Evolutionary conservation across 768 basidiomycete species (phyloP).

Genomic region (Boletus subcaerulescens): DNA sequence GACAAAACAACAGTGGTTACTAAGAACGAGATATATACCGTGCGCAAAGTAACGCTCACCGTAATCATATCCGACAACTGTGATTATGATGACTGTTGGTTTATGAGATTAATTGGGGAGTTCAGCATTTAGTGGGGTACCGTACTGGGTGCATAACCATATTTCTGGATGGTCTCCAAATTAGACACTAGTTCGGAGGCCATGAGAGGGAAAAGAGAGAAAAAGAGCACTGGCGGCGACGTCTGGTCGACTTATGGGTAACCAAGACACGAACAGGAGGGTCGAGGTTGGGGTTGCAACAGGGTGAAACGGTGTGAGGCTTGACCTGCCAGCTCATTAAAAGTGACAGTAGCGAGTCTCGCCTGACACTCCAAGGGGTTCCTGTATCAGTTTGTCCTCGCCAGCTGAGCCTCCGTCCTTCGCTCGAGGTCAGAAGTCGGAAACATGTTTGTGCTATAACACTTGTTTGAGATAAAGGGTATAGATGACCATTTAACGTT

Average conservation of each 20-base stretch:
- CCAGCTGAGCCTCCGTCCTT: too few relatives aligned
- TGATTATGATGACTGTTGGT: not conserved
- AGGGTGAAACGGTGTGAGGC: too few relatives aligned
- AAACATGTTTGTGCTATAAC: too few relatives aligned
- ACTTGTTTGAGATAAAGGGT: too few relatives aligned
- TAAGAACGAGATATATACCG: not conserved
- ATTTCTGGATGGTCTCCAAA: not conserved
- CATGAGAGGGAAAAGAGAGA: not conserved
- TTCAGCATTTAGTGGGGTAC: too few relatives aligned
- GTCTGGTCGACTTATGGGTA: not conserved
- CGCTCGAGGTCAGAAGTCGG: too few relatives aligned
- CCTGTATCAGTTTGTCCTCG: too few relatives aligned
- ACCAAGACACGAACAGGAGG: not conserved
- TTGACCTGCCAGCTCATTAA: too few relatives aligned
- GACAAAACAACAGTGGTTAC: not conserved
- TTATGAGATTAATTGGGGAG: too few relatives aligned
- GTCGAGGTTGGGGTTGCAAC: not conserved
- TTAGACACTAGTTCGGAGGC: not conserved
- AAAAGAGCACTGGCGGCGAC: not conserved
- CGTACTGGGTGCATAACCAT: not conserved
- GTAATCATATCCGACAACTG: slow-evolving; percentile 8
- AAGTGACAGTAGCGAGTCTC: too few relatives aligned
- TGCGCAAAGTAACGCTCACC: not conserved
- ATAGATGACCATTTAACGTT: too few relatives aligned
- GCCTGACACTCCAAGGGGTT: too few relatives aligned